Evolutionary conservation across 2,329 filamentous ascomycete species (phyloP).

Genomic region (Metarhizium humberi): DNA sequence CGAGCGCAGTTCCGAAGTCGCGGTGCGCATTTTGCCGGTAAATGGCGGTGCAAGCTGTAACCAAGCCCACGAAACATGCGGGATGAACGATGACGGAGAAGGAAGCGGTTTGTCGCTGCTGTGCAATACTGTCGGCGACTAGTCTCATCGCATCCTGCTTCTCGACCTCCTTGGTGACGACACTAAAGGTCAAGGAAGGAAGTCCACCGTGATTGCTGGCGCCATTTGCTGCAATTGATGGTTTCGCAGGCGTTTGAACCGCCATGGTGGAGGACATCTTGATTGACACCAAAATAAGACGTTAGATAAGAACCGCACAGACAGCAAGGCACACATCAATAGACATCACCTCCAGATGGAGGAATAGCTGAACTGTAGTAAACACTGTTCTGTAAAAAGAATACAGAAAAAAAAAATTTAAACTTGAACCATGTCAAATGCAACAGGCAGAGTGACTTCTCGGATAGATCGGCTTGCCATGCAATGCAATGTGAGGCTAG

Average conservation of each 20-base stretch:
- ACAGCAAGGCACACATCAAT: no score
- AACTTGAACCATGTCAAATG: background rate
- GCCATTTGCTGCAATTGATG: background rate
- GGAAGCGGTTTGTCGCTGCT: constrained; percentile 65
- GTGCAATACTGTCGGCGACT: constrained; percentile 71
- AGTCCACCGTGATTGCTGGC: constrained; percentile 23
- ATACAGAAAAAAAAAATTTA: background rate
- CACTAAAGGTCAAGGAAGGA: constrained; percentile 52
- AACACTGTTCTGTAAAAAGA: background rate
- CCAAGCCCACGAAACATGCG: constrained; percentile 35
- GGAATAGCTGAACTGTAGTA: no score
- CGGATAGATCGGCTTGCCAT: constrained; percentile 2
- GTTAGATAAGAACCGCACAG: background rate
- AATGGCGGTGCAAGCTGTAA: constrained; percentile 27
- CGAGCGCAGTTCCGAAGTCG: constrained; percentile 44
- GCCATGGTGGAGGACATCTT: constrained; percentile 8
- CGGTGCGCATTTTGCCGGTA: constrained; percentile 26
- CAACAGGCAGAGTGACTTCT: background rate
- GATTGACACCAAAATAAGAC: background rate
- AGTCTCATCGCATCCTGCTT: constrained; percentile 60
- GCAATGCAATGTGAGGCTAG: background rate
- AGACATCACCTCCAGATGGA: no score
- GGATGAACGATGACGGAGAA: constrained; percentile 56
- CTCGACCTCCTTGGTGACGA: constrained; percentile 43
- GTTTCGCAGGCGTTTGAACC: constrained; percentile 6